Evolutionary conservation across 768 basidiomycete species (phyloP).

Genomic region (Imleria badia): DNA sequence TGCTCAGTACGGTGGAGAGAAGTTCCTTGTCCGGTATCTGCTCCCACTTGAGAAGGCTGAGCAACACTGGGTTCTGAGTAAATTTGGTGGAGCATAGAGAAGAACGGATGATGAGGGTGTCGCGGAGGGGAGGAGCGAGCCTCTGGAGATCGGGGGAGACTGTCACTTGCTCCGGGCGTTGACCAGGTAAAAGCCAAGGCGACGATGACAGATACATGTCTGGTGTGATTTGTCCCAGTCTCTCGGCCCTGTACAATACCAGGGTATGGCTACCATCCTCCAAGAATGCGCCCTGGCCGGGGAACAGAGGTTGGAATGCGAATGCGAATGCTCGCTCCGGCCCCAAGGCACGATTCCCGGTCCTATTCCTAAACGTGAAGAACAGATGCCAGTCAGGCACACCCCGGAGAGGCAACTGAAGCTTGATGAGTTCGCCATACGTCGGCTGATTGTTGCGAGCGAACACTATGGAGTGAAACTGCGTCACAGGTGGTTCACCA

Average conservation of each 20-base stretch:
- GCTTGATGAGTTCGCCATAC: conserved; percentile 90
- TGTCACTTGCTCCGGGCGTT: conserved; percentile 57
- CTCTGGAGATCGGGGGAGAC: conserved; percentile 62
- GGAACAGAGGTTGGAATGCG: conserved; percentile 86
- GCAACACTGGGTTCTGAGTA: conserved; percentile 85
- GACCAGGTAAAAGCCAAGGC: conserved; percentile 54
- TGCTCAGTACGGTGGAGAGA: conserved; percentile 69
- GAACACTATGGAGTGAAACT: conserved; percentile 91
- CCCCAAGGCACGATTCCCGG: conserved; percentile 46
- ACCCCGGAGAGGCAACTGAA: conserved; percentile 67
- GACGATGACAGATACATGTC: conserved; percentile 74
- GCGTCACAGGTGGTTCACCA: conserved; percentile 76
- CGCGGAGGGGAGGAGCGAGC: conserved; percentile 67
- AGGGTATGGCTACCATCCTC: conserved; percentile 89
- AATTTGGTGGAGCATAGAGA: conserved; percentile 91
- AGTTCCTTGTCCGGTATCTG: conserved; percentile 59
- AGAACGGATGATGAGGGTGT: conserved; percentile 78
- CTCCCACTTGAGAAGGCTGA: conserved; percentile 82
- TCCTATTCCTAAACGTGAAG: conserved; percentile 87
- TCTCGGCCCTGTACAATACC: conserved; percentile 82
- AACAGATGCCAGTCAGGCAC: conserved; percentile 87
- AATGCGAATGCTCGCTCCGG: conserved; percentile 86
- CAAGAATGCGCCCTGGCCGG: conserved; percentile 71
- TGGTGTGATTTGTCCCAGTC: conserved; percentile 56
- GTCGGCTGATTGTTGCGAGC: conserved; percentile 85